Base-by-base conservation (phyloP, 805 yeast species). In the Starmerella asiatica region DNA sequence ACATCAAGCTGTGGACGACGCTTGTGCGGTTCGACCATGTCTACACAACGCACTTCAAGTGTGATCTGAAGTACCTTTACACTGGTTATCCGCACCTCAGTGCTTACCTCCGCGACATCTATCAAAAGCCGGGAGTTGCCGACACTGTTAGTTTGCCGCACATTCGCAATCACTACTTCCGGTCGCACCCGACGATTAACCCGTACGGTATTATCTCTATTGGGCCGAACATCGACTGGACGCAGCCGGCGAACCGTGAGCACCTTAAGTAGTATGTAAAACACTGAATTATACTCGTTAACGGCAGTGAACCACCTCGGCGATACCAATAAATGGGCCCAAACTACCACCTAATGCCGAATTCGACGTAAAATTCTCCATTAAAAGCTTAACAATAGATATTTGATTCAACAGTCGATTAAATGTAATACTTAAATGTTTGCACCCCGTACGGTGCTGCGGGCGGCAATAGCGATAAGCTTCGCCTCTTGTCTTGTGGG, bases 41-140 rank as follows among this genome's bases (percentile, higher is more conserved):
- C 18, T 88, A 88, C 56, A 88, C 79, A 39, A 94, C 86, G 60
- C 96, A 88, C 60, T 91, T 88, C 73, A 91, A 88, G 63, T 82
- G 94, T 60, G 88, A 88, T 60, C 59, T 84, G 45, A 76, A 76
- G 35, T 79, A 76, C 67, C 80, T 88, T 52, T 73, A 95, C 56
- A 58, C 54, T 32, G 81, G 83, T 47, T 88, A 74, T 58, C 96
- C 96, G 18, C 62, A 67, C 51, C 60, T 86, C 39, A 79, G 84
- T 61, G 64, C 73, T 44, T 88, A 94, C 93, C 59, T 86, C 51
- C 68, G 79, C 50, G 73, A 79, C 49, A 68, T 91, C 52, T 91
- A 86, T 63, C 65, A 68, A 37, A 54, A 69, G 42, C 74, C 75
- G 16, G 83, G 78, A 8, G 81, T 88, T 62, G 70, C 70, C 50